These are phyloP conservation scores for Myxozyma neotropica DNA, from an alignment of 805 yeast genomes.

Conservation along the genomic window DNA sequence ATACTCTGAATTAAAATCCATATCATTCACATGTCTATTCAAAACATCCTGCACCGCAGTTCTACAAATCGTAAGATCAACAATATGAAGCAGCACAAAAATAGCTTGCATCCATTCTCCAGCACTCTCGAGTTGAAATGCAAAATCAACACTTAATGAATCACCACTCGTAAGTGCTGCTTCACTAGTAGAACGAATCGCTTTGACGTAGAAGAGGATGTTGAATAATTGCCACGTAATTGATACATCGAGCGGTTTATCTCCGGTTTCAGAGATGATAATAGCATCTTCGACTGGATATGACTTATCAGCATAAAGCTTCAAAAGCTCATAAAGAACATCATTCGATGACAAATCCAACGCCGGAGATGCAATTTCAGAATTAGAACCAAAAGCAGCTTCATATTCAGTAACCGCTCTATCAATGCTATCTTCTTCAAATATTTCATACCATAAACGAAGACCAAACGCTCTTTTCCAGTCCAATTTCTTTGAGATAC, in stretches of 20 bases:
- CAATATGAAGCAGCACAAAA: conserved; percentile 62
- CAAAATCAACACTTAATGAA: conserved; percentile 48
- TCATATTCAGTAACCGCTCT: conserved; percentile 35
- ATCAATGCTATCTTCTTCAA: conserved; percentile 27
- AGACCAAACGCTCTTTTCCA: conserved; percentile 69
- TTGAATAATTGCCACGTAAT: conserved; percentile 55
- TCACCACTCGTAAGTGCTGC: conserved; percentile 40
- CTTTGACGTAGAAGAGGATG: conserved; percentile 42
- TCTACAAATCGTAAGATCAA: conserved; percentile 51
- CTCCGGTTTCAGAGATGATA: neutral
- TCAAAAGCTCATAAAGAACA: conserved; percentile 24
- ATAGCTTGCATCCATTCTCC: conserved; percentile 62
- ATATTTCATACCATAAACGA: conserved; percentile 57
- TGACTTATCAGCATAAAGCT: conserved; percentile 23
- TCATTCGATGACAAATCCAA: conserved; percentile 6
- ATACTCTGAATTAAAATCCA: conserved; percentile 9
- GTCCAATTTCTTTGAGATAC: conserved; percentile 49
- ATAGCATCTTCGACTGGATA: conserved; percentile 22
- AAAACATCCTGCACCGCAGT: conserved; percentile 44
- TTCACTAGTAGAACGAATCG: conserved; percentile 25
- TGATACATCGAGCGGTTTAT: conserved; percentile 23
- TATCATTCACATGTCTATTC: conserved; percentile 34
- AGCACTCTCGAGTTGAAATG: conserved; percentile 53
- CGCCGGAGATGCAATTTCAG: conserved; percentile 12
- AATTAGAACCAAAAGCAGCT: conserved; percentile 25